Evolutionary conservation across 2,329 filamentous ascomycete species (phyloP), one percentile per base, ranked within the genome.

Genomic region (Alternaria ventricosa): DNA sequence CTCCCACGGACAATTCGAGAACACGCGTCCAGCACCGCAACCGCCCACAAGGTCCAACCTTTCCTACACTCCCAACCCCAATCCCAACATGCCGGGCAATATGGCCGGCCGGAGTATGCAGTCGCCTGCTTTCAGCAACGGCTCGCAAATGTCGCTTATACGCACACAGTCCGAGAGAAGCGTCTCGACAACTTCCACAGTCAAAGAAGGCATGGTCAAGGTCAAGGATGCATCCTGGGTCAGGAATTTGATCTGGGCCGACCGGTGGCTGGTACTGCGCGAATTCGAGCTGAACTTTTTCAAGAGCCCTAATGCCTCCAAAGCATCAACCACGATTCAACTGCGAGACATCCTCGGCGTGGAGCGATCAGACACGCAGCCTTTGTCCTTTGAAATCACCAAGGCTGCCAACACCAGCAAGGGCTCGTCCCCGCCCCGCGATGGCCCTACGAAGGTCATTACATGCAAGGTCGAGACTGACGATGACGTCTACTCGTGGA

Each of bases 401-500:
- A 88, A 94, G 57, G 78, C 88, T 60, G 86, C 89, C 51, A 90
- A 90, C 72, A 82, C 86, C 15, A 75, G 69, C 64, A 80, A 77
- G 61, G 81, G 82, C 43, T 88, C 87, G 55, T 92, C 91, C 64
- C 88, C 93, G 11, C 92, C 92, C 49, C 90, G 93, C 69, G 95
- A 97, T 68, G 90, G 92, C 33, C 87, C 90, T 9, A 92, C 90
- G 62, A 93, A 92, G 79, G 92, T 93, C 4, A 88, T 97, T 56
- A 94, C 96, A 68, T 96, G 97, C 79, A 93, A 92, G 78, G 94
- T 98, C 73, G 97, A 97, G 82, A 92, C 90, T 60, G 96, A 99
- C 75, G 95, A 97, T 76, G 96, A 99, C 72, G 89, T 99, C 57
- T 99, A 99, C 81, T 94, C 97, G 75, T 99, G 96, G 96, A 97